phyloP scores from a whole-genome alignment of 2,329 filamentous ascomycete genomes.

The Graphium sp. region DNA sequence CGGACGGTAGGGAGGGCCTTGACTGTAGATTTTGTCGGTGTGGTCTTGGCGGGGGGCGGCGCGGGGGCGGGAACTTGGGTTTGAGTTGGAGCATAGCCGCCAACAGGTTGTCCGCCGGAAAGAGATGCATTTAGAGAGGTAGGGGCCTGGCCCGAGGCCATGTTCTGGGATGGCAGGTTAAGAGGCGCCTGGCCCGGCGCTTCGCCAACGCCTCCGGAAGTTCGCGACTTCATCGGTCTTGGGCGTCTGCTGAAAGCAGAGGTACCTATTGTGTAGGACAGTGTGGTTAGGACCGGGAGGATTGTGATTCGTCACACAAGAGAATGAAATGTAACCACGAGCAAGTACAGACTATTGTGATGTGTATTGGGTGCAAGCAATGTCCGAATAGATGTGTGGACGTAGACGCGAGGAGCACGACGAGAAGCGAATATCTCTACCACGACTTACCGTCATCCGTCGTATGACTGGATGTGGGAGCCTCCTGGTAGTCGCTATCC shows the following conservation, averaged over 20 bases:
- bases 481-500: slow-evolving; percentile 3
- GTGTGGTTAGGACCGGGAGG: too few species aligned
- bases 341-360: too few species aligned
- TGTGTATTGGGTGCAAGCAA: too few species aligned
- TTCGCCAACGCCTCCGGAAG: slow-evolving; percentile 33
- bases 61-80: slow-evolving; percentile 11
- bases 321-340: too few species aligned
- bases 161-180: slow-evolving; percentile 17
- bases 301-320: too few species aligned
- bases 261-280: too few species aligned
- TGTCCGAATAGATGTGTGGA: too few species aligned
- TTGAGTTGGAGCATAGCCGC: slow-evolving; percentile 16
- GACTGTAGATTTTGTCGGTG: slow-evolving; percentile 66
- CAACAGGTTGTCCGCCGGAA: slow-evolving; percentile 24
- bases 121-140: too few species aligned
- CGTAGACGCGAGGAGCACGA: too few species aligned
- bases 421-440: too few species aligned
- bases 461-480: slow-evolving; percentile 16
- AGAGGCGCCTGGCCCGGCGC: slow-evolving; percentile 34
- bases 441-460: slow-evolving; percentile 59
- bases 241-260: slow-evolving; percentile 45
- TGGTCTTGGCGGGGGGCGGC: slow-evolving; percentile 55
- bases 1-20: slow-evolving; percentile 92
- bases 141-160: too few species aligned
- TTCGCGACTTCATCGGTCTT: slow-evolving; percentile 44